phyloP scores from a whole-genome alignment of 129 eudicot species.

The Tanacetum coccineum region DNA sequence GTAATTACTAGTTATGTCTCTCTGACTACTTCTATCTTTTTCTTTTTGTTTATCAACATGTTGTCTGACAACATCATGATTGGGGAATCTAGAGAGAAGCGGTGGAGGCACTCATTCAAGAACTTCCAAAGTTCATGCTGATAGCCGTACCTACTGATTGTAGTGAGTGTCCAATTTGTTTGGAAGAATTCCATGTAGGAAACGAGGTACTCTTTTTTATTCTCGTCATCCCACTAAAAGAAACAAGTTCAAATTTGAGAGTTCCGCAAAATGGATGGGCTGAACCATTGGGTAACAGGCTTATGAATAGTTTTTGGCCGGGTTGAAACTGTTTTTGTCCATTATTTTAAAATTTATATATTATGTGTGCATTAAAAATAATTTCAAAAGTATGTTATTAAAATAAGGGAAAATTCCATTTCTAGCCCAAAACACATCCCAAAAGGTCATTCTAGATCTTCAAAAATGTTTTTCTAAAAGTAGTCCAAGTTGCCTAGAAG shows the following conservation, averaged over 20 bases:
- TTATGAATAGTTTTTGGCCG: background rate
- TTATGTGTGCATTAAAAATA: too few species aligned
- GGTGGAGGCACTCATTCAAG: conserved; percentile 93
- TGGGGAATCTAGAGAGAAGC: conserved; percentile 71
- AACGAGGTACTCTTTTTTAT: conserved; percentile 60
- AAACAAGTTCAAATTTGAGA: background rate
- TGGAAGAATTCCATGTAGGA: conserved; percentile 88
- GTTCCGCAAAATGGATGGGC: conserved; percentile 2
- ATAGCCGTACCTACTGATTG: conserved; percentile 94
- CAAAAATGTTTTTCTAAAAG: too few species aligned
- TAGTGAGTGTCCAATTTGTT: conserved; percentile 91
- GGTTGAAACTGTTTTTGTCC: too few species aligned
- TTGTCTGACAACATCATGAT: background rate
- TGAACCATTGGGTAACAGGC: background rate
- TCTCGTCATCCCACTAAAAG: background rate
- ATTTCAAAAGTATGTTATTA: too few species aligned
- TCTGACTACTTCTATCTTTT: background rate
- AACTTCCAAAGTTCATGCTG: conserved; percentile 86
- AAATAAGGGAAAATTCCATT: too few species aligned
- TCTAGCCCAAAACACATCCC: too few species aligned
- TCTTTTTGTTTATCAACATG: background rate
- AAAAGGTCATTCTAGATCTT: too few species aligned
- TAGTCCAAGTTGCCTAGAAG: too few species aligned
- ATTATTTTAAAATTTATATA: too few species aligned
- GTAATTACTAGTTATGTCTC: conserved; percentile 27